A percentile compares a stretch with the other conserved stretches of the same genome.
Conservation (phyloP, 495 filamentous ascomycete species). For the Amniculicola lignicola region DNA sequence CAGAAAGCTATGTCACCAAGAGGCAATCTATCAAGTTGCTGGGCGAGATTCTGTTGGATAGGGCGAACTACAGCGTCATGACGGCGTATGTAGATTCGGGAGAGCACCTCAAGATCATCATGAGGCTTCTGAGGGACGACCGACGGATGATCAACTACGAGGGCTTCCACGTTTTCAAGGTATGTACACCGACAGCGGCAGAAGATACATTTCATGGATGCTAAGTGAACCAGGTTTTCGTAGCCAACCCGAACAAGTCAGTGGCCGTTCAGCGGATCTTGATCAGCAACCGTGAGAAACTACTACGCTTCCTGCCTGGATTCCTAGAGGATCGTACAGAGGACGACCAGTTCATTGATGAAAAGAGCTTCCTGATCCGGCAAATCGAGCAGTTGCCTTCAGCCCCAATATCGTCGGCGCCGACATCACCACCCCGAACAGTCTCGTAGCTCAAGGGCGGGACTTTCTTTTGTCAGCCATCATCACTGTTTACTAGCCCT, state of each 20-base stretch:
- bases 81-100: constrained; percentile 91
- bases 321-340: constrained; percentile 95
- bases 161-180: constrained; percentile 98
- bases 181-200: constrained; percentile 40
- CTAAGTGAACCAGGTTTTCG: constrained; percentile 66
- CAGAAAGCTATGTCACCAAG: constrained; percentile 95
- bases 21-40: constrained; percentile 96
- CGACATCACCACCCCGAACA: too few relatives aligned
- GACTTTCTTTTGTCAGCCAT: background rate
- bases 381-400: constrained; percentile 80
- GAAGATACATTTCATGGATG: background rate
- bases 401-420: constrained; percentile 16
- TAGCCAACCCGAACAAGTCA: constrained; percentile 95
- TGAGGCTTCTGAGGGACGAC: constrained; percentile 93
- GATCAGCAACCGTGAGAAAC: constrained; percentile 88
- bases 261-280: constrained; percentile 90
- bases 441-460: background rate
- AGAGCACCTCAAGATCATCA: constrained; percentile 94
- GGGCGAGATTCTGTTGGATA: constrained; percentile 89
- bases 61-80: constrained; percentile 97
- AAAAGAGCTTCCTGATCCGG: constrained; percentile 93
- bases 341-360: constrained; percentile 97
- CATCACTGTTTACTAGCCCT: background rate
- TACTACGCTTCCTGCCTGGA: constrained; percentile 80
- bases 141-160: constrained; percentile 99